phyloP scores from a whole-genome alignment of 1,284 basidiomycete genomes.

The Anthracocystis walkeri region DNA sequence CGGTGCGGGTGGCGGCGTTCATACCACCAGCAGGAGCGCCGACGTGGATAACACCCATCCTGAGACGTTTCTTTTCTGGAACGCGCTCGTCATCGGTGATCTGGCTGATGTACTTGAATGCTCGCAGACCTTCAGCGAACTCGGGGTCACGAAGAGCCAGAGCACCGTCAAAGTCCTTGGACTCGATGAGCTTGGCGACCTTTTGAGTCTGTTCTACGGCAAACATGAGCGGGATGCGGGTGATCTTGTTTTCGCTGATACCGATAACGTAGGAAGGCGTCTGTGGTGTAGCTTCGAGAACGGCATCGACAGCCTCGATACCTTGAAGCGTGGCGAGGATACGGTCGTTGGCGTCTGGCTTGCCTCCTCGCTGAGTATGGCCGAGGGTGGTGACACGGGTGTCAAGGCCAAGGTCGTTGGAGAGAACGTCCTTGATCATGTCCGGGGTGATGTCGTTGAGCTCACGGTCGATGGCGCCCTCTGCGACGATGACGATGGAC shows the following conservation, averaged over 20 bases:
- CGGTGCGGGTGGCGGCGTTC: slow-evolving; percentile 96
- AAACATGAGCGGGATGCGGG: slow-evolving; percentile 87
- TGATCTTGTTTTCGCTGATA: slow-evolving; percentile 94
- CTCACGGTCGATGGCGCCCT: slow-evolving; percentile 88
- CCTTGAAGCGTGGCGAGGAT: slow-evolving; percentile 95
- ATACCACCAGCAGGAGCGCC: slow-evolving; percentile 98
- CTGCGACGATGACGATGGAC: slow-evolving; percentile 97
- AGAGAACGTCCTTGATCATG: slow-evolving; percentile 88
- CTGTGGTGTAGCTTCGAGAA: slow-evolving; percentile 87
- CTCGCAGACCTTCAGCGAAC: slow-evolving; percentile 86
- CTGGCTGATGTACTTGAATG: slow-evolving; percentile 75
- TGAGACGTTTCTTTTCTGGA: slow-evolving; percentile 75
- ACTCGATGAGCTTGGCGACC: slow-evolving; percentile 84
- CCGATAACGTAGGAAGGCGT: slow-evolving; percentile 98
- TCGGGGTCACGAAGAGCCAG: slow-evolving; percentile 91
- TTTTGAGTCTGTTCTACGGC: slow-evolving; percentile 88
- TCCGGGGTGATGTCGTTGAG: slow-evolving; percentile 91
- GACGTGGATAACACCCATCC: slow-evolving; percentile 91
- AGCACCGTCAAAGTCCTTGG: slow-evolving; percentile 86
- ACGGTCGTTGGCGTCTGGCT: slow-evolving; percentile 91
- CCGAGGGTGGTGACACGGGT: slow-evolving; percentile 98
- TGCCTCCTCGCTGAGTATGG: slow-evolving; percentile 94
- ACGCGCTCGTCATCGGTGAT: slow-evolving; percentile 75
- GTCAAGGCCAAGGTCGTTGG: slow-evolving; percentile 88
- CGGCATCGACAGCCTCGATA: slow-evolving; percentile 88